Percentiles rank a stretch among this genome's conserved stretches.
Evolutionary conservation across 2,329 filamentous ascomycete species (phyloP).

Genomic region (Nigrograna mackinnonii): DNA sequence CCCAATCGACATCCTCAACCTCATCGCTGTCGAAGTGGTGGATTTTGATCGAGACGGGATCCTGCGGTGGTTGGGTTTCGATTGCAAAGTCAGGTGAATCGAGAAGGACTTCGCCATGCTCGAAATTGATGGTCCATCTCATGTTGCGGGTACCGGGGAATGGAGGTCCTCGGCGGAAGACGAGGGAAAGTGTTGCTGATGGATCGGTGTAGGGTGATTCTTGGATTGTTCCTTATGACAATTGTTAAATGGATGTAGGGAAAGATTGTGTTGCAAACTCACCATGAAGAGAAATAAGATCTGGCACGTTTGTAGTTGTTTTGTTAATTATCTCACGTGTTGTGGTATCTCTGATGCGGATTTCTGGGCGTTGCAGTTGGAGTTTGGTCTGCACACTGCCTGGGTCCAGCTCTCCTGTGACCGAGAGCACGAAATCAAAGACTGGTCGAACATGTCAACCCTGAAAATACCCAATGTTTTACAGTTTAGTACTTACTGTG

Average conservation of each 20-base stretch:
- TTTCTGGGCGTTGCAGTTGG: conserved; percentile 50
- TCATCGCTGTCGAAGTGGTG: conserved; percentile 53
- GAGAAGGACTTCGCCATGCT: conserved; percentile 38
- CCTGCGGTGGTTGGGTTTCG: conserved; percentile 24
- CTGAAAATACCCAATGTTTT: not conserved
- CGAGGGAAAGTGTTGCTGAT: conserved; percentile 48
- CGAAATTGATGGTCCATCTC: conserved; percentile 55
- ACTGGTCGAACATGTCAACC: conserved; percentile 4
- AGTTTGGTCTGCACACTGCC: conserved; percentile 42
- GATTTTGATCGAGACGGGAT: conserved; percentile 50
- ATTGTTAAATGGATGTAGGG: too few species aligned
- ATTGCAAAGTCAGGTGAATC: conserved; percentile 26
- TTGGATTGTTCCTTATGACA: too few species aligned
- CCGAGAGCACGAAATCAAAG: conserved; percentile 50
- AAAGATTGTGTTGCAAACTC: too few species aligned
- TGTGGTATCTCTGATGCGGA: conserved; percentile 22
- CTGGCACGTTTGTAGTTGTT: conserved; percentile 47
- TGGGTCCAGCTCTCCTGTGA: conserved; percentile 50
- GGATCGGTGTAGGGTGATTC: conserved; percentile 29
- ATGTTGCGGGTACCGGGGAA: conserved; percentile 54
- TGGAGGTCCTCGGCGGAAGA: conserved; percentile 52
- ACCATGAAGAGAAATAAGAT: conserved; percentile 48
- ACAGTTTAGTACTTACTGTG: conserved; percentile 25
- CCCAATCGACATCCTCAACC: conserved; percentile 49
- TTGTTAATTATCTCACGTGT: conserved; percentile 30